These are phyloP conservation scores for Sporothrix phasma DNA, from an alignment of 2,329 filamentous ascomycete genomes.

Conservation along the genomic window DNA sequence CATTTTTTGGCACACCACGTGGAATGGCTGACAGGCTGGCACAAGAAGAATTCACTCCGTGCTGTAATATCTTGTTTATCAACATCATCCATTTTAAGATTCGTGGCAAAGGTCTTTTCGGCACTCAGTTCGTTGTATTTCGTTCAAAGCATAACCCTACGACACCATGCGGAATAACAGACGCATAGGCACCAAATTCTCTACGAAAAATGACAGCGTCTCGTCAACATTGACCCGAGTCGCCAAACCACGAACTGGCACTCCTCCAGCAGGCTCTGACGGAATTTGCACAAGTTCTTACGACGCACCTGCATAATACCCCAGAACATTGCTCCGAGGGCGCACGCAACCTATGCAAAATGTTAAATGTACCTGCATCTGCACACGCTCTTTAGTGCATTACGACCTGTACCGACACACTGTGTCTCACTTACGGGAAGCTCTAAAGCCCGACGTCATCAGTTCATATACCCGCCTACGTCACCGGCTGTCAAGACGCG, in stretches of 20 bases:
- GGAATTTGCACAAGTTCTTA: neutral
- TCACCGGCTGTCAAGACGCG: neutral
- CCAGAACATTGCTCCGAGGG: neutral
- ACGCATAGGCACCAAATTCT: neutral
- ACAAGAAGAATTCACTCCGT: no score
- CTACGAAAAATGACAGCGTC: neutral
- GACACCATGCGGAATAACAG: no score
- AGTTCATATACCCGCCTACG: neutral
- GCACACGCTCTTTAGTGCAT: constrained; percentile 7
- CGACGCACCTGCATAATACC: neutral
- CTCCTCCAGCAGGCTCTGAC: neutral
- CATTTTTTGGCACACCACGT: no score
- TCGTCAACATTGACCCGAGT: neutral
- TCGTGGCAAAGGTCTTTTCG: no score
- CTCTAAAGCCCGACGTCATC: neutral
- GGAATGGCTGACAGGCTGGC: no score
- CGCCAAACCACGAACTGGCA: neutral
- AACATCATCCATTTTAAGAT: no score
- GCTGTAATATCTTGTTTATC: no score
- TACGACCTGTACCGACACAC: constrained; percentile 6
- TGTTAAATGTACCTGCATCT: constrained; percentile 4
- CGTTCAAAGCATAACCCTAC: no score
- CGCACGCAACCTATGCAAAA: neutral
- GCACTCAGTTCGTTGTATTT: no score
- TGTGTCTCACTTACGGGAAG: constrained; percentile 6